Base-by-base conservation (phyloP, 2,329 filamentous ascomycete species). In the Stemphylium vesicarium region DNA sequence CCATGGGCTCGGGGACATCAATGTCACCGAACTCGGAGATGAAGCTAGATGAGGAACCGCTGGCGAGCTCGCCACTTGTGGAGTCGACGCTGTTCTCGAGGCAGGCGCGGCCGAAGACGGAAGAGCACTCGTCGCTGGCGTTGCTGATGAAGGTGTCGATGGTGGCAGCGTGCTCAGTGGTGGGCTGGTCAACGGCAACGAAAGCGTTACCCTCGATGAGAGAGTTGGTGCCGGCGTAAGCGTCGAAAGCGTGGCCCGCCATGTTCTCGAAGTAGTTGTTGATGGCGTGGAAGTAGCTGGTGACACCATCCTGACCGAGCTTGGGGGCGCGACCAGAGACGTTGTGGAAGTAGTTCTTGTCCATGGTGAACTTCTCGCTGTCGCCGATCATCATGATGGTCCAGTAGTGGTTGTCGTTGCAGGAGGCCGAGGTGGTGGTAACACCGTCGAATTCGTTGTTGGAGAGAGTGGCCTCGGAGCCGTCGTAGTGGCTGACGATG, bases 131-230 rank as follows among this genome's bases (percentile, higher is more conserved):
- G 12, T 56, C 57, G 1, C 63, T 60, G 20, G 63, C 72, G 32
- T 71, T 70, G 45, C 71, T 71, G 32, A 70, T 56, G 15, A 66
- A 62, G 15, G 70, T 72, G 10, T 57, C 53, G 29, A 67, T 59
- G 7, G 60, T 65, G 35, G 71, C 73, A 0, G 66, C 59, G 15
- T 59, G 57, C 26, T 29, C 26, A 29, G 77, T 78, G 16, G 76
- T 59, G 13, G 78, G 77, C 10, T 74, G 77, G 8, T 71, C 70
- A 44, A 80, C 77, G 10, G 73, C 64, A 37, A 75, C 66, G 63
- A 81, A 81, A 50, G 75, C 74, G 67, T 81, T 81, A 29, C 79
- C 80, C 61, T 81, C 80, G 22, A 80, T 22, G 11, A 68, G 55
- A 9, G 64, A 52, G n/a, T 59, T 60, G 15, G 59, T 59, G 7